These are phyloP conservation scores for Ophiosphaerella herpotricha DNA, from an alignment of 2,329 filamentous ascomycete species.

Conservation along the genomic window DNA sequence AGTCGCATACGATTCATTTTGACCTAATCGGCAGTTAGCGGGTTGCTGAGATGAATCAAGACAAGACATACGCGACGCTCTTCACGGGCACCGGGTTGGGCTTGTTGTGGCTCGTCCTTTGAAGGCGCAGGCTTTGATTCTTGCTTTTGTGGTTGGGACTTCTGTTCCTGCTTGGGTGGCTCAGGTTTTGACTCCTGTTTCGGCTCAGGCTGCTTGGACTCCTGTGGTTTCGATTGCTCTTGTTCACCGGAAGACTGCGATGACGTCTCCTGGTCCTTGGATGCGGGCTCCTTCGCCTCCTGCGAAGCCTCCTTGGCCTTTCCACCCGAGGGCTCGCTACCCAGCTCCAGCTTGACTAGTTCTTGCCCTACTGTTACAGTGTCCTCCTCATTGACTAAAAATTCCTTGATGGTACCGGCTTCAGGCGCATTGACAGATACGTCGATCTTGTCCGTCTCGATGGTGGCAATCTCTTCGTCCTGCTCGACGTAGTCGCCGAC, in stretches of 20 bases:
- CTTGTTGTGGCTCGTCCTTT: constrained; percentile 37
- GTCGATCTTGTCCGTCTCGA: constrained; percentile 99
- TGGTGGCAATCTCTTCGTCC: constrained; percentile 97
- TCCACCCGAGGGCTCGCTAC: constrained; percentile 57
- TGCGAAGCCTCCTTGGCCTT: constrained; percentile 61
- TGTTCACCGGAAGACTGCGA: constrained; percentile 59
- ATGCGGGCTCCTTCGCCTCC: constrained; percentile 64
- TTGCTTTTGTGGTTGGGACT: constrained; percentile 43
- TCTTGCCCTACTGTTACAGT: constrained; percentile 95
- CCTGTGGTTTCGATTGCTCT: constrained; percentile 49
- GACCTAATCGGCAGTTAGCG: constrained; percentile 62
- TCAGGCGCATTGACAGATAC: constrained; percentile 94
- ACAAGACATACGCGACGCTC: constrained; percentile 76
- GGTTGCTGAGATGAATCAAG: neutral
- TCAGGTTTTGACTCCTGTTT: constrained; percentile 48
- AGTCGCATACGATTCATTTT: constrained; percentile 99
- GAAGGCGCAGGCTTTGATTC: constrained; percentile 23
- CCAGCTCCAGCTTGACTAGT: constrained; percentile 79
- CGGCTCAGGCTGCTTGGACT: constrained; percentile 41
- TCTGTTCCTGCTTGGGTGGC: constrained; percentile 46
- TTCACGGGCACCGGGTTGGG: constrained; percentile 72
- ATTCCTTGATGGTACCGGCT: constrained; percentile 87
- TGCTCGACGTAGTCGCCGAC: constrained; percentile 92
- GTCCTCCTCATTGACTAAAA: constrained; percentile 90
- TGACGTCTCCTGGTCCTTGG: constrained; percentile 61